Evolutionary conservation across 768 basidiomycete species (phyloP), one percentile per base, ranked within the genome.

Genomic region (Favolaschia claudopus): DNA sequence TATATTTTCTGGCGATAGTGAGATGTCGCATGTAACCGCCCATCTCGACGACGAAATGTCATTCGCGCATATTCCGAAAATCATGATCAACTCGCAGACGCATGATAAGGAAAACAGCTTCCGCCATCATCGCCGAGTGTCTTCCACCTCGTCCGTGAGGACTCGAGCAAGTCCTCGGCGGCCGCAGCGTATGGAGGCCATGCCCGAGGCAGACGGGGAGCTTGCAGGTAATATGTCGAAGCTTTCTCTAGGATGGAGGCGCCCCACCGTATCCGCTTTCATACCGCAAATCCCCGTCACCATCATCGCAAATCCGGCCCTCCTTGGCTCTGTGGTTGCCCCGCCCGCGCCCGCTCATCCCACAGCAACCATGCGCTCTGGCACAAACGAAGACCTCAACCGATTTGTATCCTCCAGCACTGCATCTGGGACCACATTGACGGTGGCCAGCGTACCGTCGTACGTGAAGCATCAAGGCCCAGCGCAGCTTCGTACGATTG

Each of bases 401-500:
- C 89, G 95, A 24, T 93, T 93, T 68, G 92, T 96, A 9, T 96
- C 95, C 7, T 90, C 93, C 14, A 93, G 93, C 67, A 95, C 95
- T 9, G 82, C 86, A 29, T 85, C 86, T 13, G 92, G 91, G 4
- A 91, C 89, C 13, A 91, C 89, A 17, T 71, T 90, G 46, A 91
- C 89, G 12, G 77, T 84, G 5, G 86, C 86, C 36, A 91, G 90
- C 64, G 87, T 87, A 0, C 87, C 86, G 1, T 95, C 94, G 4
- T 95, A 92, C 69, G 86, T 91, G 36, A 96, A 96, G 75, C 91
- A 93, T 63, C 72, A 88, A 28, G 91, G 92, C 5, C 89, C 91
- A 3, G 83, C 85, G 33, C 90, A 91, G 63, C 89, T 94, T 51
- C 87, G 86, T 48, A 89, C 85, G 25, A 96, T 97, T 63, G 85